Evolutionary conservation across 192 early-diverging fungal species (phyloP).

Genomic region (Funneliformis geosporum): DNA sequence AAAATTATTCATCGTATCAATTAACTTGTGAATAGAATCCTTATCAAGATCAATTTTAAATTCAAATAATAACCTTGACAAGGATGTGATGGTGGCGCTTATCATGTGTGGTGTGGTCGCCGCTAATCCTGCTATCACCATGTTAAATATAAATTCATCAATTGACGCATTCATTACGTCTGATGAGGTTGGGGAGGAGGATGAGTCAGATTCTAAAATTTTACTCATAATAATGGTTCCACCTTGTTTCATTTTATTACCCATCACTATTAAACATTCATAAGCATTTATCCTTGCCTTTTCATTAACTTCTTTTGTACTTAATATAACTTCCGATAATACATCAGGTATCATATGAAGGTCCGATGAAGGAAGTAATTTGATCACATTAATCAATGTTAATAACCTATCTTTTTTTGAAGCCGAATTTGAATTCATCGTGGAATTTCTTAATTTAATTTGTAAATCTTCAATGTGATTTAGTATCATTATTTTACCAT

Average conservation of each 20-base stretch:
- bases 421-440: conserved; percentile 61
- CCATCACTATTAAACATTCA: conserved; percentile 87
- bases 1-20: conserved; percentile 80
- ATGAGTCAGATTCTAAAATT: conserved; percentile 39
- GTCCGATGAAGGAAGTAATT: conserved; percentile 61
- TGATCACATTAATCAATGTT: conserved; percentile 65
- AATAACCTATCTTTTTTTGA: conserved; percentile 84
- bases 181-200: conserved; percentile 22
- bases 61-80: conserved; percentile 90
- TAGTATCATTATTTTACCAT: conserved; percentile 47
- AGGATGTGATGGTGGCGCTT: conserved; percentile 80
- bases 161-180: conserved; percentile 52
- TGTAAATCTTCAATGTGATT: conserved; percentile 62
- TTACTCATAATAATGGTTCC: conserved; percentile 48
- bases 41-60: conserved; percentile 73
- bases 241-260: conserved; percentile 81
- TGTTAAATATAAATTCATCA: conserved; percentile 81
- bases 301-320: conserved; percentile 93
- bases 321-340: conserved; percentile 88
- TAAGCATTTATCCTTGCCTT: conserved; percentile 81
- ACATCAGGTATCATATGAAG: conserved; percentile 85
- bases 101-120: conserved; percentile 92
- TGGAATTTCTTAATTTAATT: conserved; percentile 69
- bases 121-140: conserved; percentile 92
- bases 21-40: conserved; percentile 68